These are phyloP conservation scores for Eutrema yunnanense DNA, from an alignment of 345 rosid genomes.

Conservation along the genomic window DNA sequence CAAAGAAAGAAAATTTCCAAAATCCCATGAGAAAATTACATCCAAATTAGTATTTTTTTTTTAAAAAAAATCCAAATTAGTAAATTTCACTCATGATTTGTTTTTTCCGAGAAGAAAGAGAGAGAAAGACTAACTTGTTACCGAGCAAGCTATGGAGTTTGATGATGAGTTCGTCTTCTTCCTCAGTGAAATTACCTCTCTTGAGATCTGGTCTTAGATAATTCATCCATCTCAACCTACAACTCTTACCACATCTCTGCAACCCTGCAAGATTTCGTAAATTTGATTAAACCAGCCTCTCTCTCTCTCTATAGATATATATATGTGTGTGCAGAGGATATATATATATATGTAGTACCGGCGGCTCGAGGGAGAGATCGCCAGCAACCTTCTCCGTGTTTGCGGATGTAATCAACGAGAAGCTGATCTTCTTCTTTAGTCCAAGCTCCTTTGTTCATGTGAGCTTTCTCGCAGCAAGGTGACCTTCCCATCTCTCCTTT, in stretches of 20 bases:
- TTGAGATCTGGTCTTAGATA: constrained; percentile 73
- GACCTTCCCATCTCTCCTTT: constrained; percentile 63
- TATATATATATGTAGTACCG: constrained; percentile 28
- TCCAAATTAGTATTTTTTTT: neutral
- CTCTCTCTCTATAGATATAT: neutral
- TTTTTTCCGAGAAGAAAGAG: neutral
- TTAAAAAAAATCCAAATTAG: neutral
- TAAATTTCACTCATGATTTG: neutral
- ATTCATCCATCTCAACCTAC: constrained; percentile 73
- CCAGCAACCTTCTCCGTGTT: constrained; percentile 93
- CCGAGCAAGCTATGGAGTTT: constrained; percentile 73
- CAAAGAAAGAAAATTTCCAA: neutral
- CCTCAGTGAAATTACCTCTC: constrained; percentile 76
- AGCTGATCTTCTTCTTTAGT: constrained; percentile 86
- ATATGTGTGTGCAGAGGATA: neutral
- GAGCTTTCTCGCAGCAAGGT: constrained; percentile 89
- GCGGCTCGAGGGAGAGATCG: constrained; percentile 88
- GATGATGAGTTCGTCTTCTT: constrained; percentile 79
- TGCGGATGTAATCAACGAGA: constrained; percentile 67
- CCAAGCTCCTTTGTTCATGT: constrained; percentile 96
- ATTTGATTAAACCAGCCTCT: neutral
- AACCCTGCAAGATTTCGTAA: constrained; percentile 39
- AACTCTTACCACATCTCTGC: constrained; percentile 83
- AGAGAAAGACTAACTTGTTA: constrained; percentile 49
- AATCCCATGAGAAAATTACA: neutral